phyloP scores from a whole-genome alignment of 768 basidiomycete genomes.

The Phanerochaete carnosa region DNA sequence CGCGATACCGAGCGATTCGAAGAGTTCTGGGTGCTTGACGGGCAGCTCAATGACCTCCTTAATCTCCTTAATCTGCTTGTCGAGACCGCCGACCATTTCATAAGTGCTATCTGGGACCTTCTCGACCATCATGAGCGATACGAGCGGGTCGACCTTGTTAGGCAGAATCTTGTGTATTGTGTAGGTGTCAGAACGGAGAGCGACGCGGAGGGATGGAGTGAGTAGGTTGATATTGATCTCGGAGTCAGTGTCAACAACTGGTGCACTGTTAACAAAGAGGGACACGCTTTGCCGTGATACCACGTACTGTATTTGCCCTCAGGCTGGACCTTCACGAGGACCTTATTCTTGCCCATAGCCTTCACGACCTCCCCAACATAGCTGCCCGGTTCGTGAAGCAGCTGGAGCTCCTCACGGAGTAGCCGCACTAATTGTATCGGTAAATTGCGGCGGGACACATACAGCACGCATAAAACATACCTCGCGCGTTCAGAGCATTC shows the following conservation, averaged over 20 bases:
- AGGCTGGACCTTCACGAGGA: slow-evolving; percentile 96
- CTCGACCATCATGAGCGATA: slow-evolving; percentile 99
- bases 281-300: not conserved
- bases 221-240: slow-evolving; percentile 80
- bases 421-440: slow-evolving; percentile 63
- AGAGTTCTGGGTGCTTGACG: slow-evolving; percentile 96
- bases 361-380: slow-evolving; percentile 98
- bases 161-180: slow-evolving; percentile 95
- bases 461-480: slow-evolving; percentile 35
- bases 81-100: slow-evolving; percentile 99
- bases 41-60: slow-evolving; percentile 98
- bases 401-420: slow-evolving; percentile 86
- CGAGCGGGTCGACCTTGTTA: slow-evolving; percentile 97
- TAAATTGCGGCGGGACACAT: not conserved
- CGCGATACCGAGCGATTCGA: slow-evolving; percentile 93
- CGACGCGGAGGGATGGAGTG: slow-evolving; percentile 86
- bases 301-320: slow-evolving; percentile 97
- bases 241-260: slow-evolving; percentile 91
- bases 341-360: slow-evolving; percentile 99
- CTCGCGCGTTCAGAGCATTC: slow-evolving; percentile 94
- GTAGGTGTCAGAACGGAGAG: slow-evolving; percentile 94
- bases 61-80: slow-evolving; percentile 98
- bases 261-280: not conserved
- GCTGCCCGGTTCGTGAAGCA: slow-evolving; percentile 92
- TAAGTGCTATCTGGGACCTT: slow-evolving; percentile 99